A percentile compares a stretch with the other conserved stretches of the same genome.
These are phyloP conservation scores for Penicillium corylophilum DNA, from an alignment of 2,329 filamentous ascomycete genomes.

Conservation along the genomic window DNA sequence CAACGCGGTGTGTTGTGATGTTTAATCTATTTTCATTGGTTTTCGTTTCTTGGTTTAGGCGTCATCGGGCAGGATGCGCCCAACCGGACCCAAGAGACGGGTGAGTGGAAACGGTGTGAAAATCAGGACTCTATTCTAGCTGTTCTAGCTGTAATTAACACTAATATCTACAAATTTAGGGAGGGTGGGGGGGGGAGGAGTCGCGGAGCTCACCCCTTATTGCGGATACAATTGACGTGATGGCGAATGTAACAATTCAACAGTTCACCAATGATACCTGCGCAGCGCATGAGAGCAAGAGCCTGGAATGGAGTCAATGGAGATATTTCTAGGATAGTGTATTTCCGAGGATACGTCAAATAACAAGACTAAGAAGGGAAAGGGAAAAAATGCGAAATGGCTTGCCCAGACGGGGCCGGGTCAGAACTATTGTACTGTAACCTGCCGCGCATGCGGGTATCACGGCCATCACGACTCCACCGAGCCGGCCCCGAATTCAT, in stretches of 20 bases:
- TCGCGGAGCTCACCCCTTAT: not conserved
- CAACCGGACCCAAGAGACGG: slow-evolving; percentile 9
- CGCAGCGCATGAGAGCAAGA: not conserved
- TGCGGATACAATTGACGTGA: not conserved
- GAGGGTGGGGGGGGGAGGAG: no score
- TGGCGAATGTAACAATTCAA: not conserved
- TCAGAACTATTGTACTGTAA: slow-evolving; percentile 24
- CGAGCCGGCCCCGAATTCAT: not conserved
- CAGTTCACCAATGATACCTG: not conserved
- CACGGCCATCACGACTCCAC: slow-evolving; percentile 5
- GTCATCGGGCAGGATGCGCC: slow-evolving; percentile 7
- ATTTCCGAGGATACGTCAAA: not conserved
- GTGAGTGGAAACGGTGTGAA: slow-evolving; percentile 5
- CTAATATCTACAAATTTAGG: no score
- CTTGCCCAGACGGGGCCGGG: slow-evolving; percentile 3
- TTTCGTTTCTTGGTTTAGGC: no score
- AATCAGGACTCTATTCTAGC: not conserved
- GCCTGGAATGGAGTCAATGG: not conserved
- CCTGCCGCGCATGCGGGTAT: slow-evolving; percentile 6
- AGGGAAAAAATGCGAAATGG: not conserved
- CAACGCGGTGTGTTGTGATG: not conserved
- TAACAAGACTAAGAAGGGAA: not conserved
- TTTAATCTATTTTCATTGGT: no score
- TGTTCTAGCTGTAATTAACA: no score
- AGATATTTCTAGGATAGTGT: not conserved